A percentile compares a stretch with the other conserved stretches of the same genome.
phyloP scores from a whole-genome alignment of 2,329 filamentous ascomycete genomes.

The Claviceps capensis region DNA sequence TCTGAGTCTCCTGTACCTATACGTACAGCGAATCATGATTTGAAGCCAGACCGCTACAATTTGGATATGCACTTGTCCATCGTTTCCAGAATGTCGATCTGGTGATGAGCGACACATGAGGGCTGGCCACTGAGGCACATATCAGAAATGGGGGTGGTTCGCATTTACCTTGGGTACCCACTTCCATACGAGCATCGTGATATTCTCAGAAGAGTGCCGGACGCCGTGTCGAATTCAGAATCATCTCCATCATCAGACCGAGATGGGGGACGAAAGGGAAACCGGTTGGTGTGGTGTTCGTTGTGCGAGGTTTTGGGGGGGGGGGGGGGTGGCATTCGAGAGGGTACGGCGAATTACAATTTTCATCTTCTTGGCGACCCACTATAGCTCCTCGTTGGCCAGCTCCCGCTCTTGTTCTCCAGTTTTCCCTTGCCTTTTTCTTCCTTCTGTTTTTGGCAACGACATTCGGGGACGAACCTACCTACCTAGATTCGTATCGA shows the following conservation, averaged over 20 bases:
- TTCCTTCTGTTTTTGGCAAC: background rate
- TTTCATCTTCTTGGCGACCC: background rate
- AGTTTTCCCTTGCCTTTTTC: background rate
- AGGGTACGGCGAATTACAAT: background rate
- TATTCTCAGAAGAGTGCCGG: too few relatives aligned
- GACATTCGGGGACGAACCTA: too few relatives aligned
- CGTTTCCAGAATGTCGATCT: too few relatives aligned
- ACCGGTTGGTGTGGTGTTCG: background rate
- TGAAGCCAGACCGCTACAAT: background rate
- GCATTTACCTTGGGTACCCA: background rate
- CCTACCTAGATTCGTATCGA: too few relatives aligned
- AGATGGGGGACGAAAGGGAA: background rate
- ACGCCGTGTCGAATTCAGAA: too few relatives aligned
- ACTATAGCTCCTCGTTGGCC: background rate
- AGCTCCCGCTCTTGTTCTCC: background rate
- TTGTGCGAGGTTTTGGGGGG: background rate
- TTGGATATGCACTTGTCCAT: background rate
- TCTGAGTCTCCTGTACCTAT: background rate
- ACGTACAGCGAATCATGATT: background rate
- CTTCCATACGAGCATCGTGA: background rate
- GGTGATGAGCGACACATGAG: too few relatives aligned
- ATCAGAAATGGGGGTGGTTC: background rate
- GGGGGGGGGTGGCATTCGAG: background rate
- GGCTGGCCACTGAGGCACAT: too few relatives aligned
- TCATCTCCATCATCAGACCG: background rate